A percentile compares a stretch with the other conserved stretches of the same genome.
These are phyloP conservation scores for Phytophthora rubi DNA, from an alignment of 352 stramenopile genomes.

Conservation along the genomic window DNA sequence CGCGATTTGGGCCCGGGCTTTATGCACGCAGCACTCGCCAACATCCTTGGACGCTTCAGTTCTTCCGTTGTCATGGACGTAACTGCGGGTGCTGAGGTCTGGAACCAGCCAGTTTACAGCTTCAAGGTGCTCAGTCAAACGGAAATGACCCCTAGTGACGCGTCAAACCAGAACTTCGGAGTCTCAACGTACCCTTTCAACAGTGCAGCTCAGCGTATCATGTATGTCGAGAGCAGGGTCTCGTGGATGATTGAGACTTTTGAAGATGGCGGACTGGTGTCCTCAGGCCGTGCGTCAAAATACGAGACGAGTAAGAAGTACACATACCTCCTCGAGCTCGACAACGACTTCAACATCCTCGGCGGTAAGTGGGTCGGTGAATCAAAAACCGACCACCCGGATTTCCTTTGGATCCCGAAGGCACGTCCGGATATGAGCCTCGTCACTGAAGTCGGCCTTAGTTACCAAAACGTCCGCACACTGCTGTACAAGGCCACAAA, in stretches of 20 bases:
- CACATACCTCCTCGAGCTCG: slow-evolving; percentile 51
- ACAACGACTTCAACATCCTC: slow-evolving; percentile 47
- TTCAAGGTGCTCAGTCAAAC: slow-evolving; percentile 46
- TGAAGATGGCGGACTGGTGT: slow-evolving; percentile 48
- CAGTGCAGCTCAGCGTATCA: slow-evolving; percentile 35
- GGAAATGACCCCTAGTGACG: slow-evolving; percentile 45
- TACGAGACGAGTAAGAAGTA: slow-evolving; percentile 43
- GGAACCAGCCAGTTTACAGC: slow-evolving; percentile 65
- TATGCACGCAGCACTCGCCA: slow-evolving; percentile 55
- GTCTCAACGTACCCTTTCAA: slow-evolving; percentile 61
- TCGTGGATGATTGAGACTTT: slow-evolving; percentile 54
- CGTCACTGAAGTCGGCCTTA: slow-evolving; percentile 33
- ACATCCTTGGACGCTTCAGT: slow-evolving; percentile 52
- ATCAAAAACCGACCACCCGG: slow-evolving; percentile 40
- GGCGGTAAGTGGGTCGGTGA: slow-evolving; percentile 49
- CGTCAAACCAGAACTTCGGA: slow-evolving; percentile 42
- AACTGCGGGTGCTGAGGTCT: slow-evolving; percentile 45
- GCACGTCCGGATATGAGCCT: slow-evolving; percentile 29
- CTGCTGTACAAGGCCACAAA: no score
- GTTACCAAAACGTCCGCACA: no score
- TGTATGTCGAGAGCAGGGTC: slow-evolving; percentile 52
- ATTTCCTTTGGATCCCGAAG: slow-evolving; percentile 50
- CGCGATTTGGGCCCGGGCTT: slow-evolving; percentile 58
- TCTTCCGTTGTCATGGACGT: slow-evolving; percentile 56
- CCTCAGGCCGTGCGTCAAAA: slow-evolving; percentile 22